Evolutionary conservation across 306 rosid genomes (phyloP).

Genomic region (Hylodesmum podocarpum): DNA sequence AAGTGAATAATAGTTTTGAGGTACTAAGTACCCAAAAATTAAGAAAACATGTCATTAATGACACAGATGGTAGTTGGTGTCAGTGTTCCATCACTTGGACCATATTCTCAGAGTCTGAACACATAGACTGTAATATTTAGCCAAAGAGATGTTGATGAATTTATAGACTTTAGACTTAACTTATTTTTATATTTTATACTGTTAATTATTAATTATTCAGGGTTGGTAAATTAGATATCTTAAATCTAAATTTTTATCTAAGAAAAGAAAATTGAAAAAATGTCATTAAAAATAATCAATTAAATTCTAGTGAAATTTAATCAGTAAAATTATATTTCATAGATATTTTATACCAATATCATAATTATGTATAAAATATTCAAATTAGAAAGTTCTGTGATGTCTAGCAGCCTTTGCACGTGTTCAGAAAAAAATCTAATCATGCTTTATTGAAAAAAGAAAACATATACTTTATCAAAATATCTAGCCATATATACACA

Average conservation of each 20-base stretch:
- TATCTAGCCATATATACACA: neutral
- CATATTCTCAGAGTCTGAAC: neutral
- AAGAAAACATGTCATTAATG: neutral
- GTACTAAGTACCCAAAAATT: neutral
- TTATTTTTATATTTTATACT: too few relatives aligned
- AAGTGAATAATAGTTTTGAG: neutral
- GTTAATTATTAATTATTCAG: too few relatives aligned
- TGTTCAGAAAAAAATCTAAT: neutral
- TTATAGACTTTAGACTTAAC: neutral
- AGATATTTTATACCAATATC: neutral
- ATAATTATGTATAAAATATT: neutral
- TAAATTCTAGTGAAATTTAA: too few relatives aligned
- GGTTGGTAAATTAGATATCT: too few relatives aligned
- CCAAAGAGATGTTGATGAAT: neutral
- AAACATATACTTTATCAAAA: too few relatives aligned
- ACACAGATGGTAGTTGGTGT: neutral
- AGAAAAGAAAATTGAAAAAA: too few relatives aligned
- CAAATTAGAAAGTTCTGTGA: neutral
- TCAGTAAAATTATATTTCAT: too few relatives aligned
- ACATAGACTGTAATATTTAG: neutral
- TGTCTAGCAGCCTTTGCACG: neutral
- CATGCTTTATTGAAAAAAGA: neutral
- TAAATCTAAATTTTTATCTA: too few relatives aligned
- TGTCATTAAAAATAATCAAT: too few relatives aligned
- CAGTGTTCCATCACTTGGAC: neutral